A percentile compares a stretch with the other conserved stretches of the same genome.
Evolutionary conservation across 805 yeast species (phyloP).

Genomic region (Wickerhamomyces canadensis): DNA sequence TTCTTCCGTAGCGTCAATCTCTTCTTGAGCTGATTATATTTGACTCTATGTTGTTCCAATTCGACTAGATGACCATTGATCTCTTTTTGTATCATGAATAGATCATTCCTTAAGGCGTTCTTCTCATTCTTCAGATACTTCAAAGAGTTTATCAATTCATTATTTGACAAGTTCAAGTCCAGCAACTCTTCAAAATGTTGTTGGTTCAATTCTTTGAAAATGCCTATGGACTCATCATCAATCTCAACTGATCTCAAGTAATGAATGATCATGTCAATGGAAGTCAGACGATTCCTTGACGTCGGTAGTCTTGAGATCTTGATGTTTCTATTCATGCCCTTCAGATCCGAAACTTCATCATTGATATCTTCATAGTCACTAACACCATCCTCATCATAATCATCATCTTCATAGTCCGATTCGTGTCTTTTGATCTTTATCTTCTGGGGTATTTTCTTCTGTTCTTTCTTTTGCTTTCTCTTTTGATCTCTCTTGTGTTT

Average conservation of each 20-base stretch:
- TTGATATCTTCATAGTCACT: neutral
- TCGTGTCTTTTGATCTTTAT: slow-evolving; percentile 1
- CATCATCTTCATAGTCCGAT: slow-evolving; percentile 6
- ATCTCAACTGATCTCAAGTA: slow-evolving; percentile 7
- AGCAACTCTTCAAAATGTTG: slow-evolving; percentile 28
- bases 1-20: slow-evolving; percentile 14
- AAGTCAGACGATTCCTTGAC: slow-evolving; percentile 14
- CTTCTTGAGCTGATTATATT: slow-evolving; percentile 19
- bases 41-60: slow-evolving; percentile 21
- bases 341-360: too few species aligned
- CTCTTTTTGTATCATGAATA: slow-evolving; percentile 26
- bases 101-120: slow-evolving; percentile 23
- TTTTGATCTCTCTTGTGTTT: neutral
- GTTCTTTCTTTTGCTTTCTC: neutral
- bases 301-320: slow-evolving; percentile 23
- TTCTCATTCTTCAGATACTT: slow-evolving; percentile 25
- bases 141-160: slow-evolving; percentile 26
- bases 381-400: slow-evolving; percentile 1
- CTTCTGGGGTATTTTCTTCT: neutral
- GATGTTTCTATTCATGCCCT: slow-evolving; percentile 5
- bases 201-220: slow-evolving; percentile 13
- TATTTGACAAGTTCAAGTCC: slow-evolving; percentile 32
- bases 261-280: slow-evolving; percentile 16
- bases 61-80: slow-evolving; percentile 19
- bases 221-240: slow-evolving; percentile 21